Evolutionary conservation across 805 yeast species (phyloP), one percentile per base, ranked within the genome.

Genomic region (Starmerella asiatica): DNA sequence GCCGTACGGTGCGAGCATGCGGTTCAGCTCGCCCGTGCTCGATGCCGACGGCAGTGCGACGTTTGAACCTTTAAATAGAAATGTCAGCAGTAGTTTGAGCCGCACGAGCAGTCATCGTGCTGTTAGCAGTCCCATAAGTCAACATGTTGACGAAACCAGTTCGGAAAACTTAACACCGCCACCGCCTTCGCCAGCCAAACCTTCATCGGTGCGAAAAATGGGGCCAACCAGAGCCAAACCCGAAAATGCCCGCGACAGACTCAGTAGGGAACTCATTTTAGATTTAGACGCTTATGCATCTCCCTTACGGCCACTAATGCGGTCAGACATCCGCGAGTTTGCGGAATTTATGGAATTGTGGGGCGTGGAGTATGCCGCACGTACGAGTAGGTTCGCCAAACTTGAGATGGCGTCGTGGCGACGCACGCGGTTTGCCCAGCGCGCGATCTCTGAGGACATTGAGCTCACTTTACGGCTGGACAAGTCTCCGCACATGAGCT

Each of bases 381-480:
- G 34, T 31, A 9, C 29, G 27, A 18, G 14, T 29, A 16, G 38
- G 21, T 40, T 46, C 21, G 39, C 30, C 29, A 35, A 34, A 32
- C 40, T 39, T 30, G 45, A 37, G 36, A 24, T 39, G 23, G 40
- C 52, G 38, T 45, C 58, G 14, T 56, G 78, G 46, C 70, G 69
- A 47, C 70, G 67, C 8, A 59, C 76, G 11, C 68, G 70, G 46
- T 75, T 78, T 51, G 74, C 79, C 56, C 75, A 76, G 47, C 69
- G 71, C 43, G 57, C 83, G 17, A 64, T 84, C 52, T 54, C 65
- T 15, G 93, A 84, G 47, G 98, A 88, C 54, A 67, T 88, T 34
- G 94, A 82, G 43, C 79, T 86, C 1, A 68, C 78, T 1, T 55
- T 80, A 29, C 69, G 73, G 46, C 58, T 80, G 20, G 86, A 79